Percentiles rank a stretch among this genome's conserved stretches.
phyloP scores from a whole-genome alignment of 2,329 filamentous ascomycete genomes.

The Paecilomyces niveus region DNA sequence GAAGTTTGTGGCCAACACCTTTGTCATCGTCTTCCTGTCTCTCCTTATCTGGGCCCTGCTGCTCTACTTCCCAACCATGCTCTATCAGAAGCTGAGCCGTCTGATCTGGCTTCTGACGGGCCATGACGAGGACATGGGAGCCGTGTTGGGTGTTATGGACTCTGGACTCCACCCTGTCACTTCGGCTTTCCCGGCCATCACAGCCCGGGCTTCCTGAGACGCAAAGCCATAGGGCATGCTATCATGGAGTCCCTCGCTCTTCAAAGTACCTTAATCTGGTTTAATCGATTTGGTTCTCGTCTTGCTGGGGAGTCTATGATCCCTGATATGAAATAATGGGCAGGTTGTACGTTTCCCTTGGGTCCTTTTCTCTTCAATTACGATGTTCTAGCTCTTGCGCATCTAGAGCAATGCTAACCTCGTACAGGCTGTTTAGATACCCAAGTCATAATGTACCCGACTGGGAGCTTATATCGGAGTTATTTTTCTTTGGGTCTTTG shows the following conservation, averaged over 20 bases:
- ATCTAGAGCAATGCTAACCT: background rate
- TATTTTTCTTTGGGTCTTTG: background rate
- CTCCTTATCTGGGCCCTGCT: constrained; percentile 30
- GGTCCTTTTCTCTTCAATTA: background rate
- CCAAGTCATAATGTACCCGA: background rate
- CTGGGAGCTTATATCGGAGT: background rate
- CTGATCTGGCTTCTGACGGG: constrained; percentile 33
- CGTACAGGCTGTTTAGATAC: background rate
- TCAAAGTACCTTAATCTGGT: background rate
- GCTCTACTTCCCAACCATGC: constrained; percentile 29
- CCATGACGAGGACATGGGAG: constrained; percentile 21
- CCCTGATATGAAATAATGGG: background rate
- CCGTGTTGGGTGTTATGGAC: constrained; percentile 21
- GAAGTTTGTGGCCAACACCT: constrained; percentile 35
- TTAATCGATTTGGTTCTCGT: background rate
- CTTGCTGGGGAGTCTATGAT: background rate
- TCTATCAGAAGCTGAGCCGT: constrained; percentile 29
- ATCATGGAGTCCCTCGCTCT: background rate
- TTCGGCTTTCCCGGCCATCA: background rate
- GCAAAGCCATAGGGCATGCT: background rate
- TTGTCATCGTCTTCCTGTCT: constrained; percentile 27
- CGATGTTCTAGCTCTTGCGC: background rate
- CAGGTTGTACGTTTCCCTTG: background rate
- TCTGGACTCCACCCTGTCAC: constrained; percentile 1
- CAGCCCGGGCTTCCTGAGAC: background rate